These are phyloP conservation scores for Citrus unshiu DNA, from an alignment of 345 rosid species.

Conservation along the genomic window DNA sequence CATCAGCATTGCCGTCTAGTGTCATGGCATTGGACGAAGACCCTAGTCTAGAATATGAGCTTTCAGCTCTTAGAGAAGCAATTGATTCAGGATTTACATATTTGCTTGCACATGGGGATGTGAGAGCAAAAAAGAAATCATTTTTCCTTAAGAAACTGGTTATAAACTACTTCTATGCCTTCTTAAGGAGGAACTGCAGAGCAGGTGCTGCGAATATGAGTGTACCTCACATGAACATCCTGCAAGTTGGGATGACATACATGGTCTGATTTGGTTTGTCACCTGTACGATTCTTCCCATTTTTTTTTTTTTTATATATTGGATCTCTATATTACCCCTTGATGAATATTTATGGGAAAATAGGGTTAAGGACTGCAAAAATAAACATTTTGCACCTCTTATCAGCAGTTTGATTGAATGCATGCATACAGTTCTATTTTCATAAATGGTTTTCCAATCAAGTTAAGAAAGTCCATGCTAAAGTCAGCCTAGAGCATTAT, in stretches of 20 bases:
- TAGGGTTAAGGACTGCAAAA: not conserved
- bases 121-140: slow-evolving; percentile 80
- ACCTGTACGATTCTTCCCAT: not conserved
- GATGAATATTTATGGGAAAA: not conserved
- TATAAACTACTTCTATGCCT: slow-evolving; percentile 86
- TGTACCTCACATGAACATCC: slow-evolving; percentile 86
- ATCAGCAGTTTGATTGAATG: not conserved
- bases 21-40: slow-evolving; percentile 55
- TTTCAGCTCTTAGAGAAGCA: slow-evolving; percentile 76
- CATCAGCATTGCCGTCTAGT: slow-evolving; percentile 47
- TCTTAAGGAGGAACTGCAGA: slow-evolving; percentile 81
- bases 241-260: slow-evolving; percentile 86
- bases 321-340: too few relatives aligned
- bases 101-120: slow-evolving; percentile 71
- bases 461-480: not conserved
- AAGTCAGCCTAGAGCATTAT: not conserved
- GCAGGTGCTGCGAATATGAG: slow-evolving; percentile 74
- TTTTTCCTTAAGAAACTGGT: slow-evolving; percentile 82
- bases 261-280: slow-evolving; percentile 49
- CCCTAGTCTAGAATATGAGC: slow-evolving; percentile 79
- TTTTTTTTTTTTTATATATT: not conserved
- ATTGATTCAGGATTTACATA: slow-evolving; percentile 83
- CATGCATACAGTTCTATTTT: not conserved
- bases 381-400: not conserved
- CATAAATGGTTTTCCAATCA: too few relatives aligned